These are phyloP conservation scores for Phytophthora fragariaefolia DNA, from an alignment of 352 stramenopile species.

Conservation along the genomic window DNA sequence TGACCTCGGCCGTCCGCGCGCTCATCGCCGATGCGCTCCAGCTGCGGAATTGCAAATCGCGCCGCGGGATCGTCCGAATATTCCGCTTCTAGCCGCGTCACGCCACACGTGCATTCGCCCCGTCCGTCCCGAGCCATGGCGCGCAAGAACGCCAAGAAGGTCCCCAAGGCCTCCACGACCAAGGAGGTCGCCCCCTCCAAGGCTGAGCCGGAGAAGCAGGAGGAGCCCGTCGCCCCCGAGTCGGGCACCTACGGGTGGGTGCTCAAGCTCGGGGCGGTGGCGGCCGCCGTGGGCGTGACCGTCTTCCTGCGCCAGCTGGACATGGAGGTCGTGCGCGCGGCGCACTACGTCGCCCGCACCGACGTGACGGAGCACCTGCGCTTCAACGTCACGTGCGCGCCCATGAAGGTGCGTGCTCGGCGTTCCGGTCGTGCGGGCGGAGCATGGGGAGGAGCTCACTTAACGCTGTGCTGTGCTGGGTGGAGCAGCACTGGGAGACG, in stretches of 20 bases:
- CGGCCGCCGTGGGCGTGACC: slow-evolving; percentile 17
- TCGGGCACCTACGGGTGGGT: slow-evolving; percentile 33
- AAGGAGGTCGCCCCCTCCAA: slow-evolving; percentile 22
- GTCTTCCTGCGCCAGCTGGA: slow-evolving; percentile 36
- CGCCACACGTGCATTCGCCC: slow-evolving; percentile 8
- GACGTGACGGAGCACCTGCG: slow-evolving; percentile 52
- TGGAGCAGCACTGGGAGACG: slow-evolving; percentile 35
- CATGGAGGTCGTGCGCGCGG: slow-evolving; percentile 15
- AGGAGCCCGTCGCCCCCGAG: background rate
- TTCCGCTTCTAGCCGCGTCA: slow-evolving; percentile 1
- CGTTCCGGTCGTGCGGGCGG: background rate
- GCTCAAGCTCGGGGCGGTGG: slow-evolving; percentile 35
- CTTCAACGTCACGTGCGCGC: slow-evolving; percentile 60
- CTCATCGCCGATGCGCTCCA: too few relatives aligned
- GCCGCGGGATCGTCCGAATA: slow-evolving; percentile 13
- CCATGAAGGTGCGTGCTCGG: slow-evolving; percentile 45
- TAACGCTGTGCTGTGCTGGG: background rate
- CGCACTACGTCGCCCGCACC: slow-evolving; percentile 45
- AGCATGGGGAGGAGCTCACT: too few relatives aligned
- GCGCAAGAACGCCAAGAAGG: slow-evolving; percentile 39
- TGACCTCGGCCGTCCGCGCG: slow-evolving; percentile 28
- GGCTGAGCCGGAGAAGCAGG: slow-evolving; percentile 10
- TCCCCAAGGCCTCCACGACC: slow-evolving; percentile 6
- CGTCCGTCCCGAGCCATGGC: slow-evolving; percentile 21
- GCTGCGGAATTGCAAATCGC: slow-evolving; percentile 22